Conservation (phyloP, 805 yeast species). For the Metahyphopichia silvanorum region DNA sequence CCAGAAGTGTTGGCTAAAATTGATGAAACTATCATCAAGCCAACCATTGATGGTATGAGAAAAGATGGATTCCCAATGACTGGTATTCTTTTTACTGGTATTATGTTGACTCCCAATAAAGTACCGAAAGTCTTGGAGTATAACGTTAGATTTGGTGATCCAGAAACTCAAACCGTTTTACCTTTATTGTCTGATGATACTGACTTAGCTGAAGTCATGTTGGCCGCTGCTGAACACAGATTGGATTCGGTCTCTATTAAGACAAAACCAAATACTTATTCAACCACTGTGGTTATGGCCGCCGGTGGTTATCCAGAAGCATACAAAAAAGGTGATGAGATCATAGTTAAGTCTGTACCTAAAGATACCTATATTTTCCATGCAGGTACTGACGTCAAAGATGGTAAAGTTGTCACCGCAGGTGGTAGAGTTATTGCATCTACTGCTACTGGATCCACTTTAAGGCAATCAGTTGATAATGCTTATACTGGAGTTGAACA, state of each 20-base stretch:
- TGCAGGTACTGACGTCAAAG: conserved; percentile 78
- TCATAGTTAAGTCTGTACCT: conserved; percentile 53
- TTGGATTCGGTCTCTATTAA: conserved; percentile 73
- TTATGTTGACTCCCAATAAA: conserved; percentile 72
- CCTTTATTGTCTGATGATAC: conserved; percentile 79
- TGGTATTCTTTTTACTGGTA: conserved; percentile 93
- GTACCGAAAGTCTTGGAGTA: conserved; percentile 97
- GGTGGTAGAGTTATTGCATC: conserved; percentile 98
- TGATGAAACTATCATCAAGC: conserved; percentile 73
- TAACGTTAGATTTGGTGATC: conserved; percentile 98
- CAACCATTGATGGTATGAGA: conserved; percentile 96
- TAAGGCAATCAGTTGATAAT: conserved; percentile 76
- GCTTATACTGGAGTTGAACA: conserved; percentile 84
- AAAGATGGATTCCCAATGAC: conserved; percentile 92
- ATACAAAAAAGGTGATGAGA: conserved; percentile 83
- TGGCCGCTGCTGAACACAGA: conserved; percentile 93
- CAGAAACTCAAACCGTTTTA: conserved; percentile 96
- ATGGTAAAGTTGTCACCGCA: conserved; percentile 68
- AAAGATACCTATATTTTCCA: conserved; percentile 79
- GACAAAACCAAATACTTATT: conserved; percentile 53
- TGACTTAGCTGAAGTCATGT: conserved; percentile 89
- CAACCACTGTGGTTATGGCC: conserved; percentile 92
- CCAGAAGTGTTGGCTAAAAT: conserved; percentile 67
- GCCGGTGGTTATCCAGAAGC: conserved; percentile 96
- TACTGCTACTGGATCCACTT: conserved; percentile 74